Base-by-base conservation (phyloP, 495 filamentous ascomycete species). In the Aspergillus baeticus region DNA sequence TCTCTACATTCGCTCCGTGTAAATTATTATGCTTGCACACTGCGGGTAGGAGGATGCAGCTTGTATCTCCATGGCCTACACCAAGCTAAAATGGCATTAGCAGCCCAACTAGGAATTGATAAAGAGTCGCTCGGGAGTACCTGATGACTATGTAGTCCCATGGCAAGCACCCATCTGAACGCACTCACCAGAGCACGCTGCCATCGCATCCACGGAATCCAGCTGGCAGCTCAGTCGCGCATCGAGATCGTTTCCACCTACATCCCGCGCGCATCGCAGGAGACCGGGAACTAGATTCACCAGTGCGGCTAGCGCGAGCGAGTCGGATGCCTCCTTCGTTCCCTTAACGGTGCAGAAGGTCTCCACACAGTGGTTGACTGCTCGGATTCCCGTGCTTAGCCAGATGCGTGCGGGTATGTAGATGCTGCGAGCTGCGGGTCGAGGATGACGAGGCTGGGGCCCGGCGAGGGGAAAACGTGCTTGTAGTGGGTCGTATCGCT, bases 141-240 rank as follows among this genome's bases (percentile, higher is more conserved):
- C 65, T 87, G 85, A 66, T 87, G 84, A 6, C 86, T 84, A n/a
- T n/a, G n/a, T n/a, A 63, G 87, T 87, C 0, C 79, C 86, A 67
- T 88, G 85, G 53, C 81, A 83, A 10, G 81, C 82, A 14, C 83
- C 84, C 59, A 84, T 49, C 15, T 81, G 69, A 35, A 53, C 55
- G 17, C 55, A 56, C 6, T 76, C 77, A 38, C 65, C 65, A 35
- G 67, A 69, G 39, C 72, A 74, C 42, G 78, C 78, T 4, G 68
- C 70, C 79, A 86, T 86, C 1, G 81, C 81, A 64, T 81, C 75
- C 6, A 78, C 73, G 3, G 77, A 78, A 1, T 83, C 83, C 33
- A 85, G 61, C 55, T 82, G 79, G 55, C 79, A 82, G 11, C 69
- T 67, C 43, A 81, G 59, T 37, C 83, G 66, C 10, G 81, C 78